A percentile compares a stretch with the other conserved stretches of the same genome.
These are phyloP conservation scores for Isoetes engelmannii DNA, from an alignment of 83 land plant genomes.

Conservation along the genomic window DNA sequence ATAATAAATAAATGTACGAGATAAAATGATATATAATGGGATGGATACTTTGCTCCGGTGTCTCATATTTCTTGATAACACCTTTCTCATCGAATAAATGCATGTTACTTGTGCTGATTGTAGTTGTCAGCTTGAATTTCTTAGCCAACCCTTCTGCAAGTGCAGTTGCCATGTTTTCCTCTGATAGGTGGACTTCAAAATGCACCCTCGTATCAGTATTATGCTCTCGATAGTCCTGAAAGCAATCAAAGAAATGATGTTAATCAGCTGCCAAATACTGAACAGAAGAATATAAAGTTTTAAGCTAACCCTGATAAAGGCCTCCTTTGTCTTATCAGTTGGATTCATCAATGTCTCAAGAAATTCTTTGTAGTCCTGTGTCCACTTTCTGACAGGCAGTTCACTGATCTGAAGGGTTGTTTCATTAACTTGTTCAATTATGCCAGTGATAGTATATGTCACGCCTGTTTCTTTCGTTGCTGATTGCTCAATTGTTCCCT, in stretches of 20 bases:
- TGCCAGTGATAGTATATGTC: conserved; percentile 70
- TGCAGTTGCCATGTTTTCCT: conserved; percentile 60
- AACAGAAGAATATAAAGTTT: background rate
- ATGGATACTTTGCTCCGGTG: conserved; percentile 80
- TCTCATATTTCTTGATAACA: conserved; percentile 75
- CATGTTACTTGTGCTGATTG: conserved; percentile 92
- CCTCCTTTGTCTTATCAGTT: conserved; percentile 64
- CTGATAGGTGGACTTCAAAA: conserved; percentile 61
- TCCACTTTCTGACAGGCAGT: conserved; percentile 86
- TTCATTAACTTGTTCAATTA: conserved; percentile 66
- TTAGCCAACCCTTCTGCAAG: conserved; percentile 74
- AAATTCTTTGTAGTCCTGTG: conserved; percentile 86
- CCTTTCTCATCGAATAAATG: conserved; percentile 86
- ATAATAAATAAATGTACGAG: background rate
- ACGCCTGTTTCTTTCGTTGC: conserved; percentile 61
- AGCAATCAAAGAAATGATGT: background rate
- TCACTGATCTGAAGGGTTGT: conserved; percentile 78
- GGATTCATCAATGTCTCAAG: conserved; percentile 50
- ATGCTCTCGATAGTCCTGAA: conserved; percentile 61
- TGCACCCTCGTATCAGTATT: conserved; percentile 52
- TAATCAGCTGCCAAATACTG: background rate
- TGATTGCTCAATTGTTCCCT: conserved; percentile 80
- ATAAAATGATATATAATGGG: background rate
- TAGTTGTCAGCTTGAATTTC: conserved; percentile 85
- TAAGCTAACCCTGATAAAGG: conserved; percentile 62